Base-by-base conservation (phyloP, 306 rosid genomes). In the Sicyos edulis region DNA sequence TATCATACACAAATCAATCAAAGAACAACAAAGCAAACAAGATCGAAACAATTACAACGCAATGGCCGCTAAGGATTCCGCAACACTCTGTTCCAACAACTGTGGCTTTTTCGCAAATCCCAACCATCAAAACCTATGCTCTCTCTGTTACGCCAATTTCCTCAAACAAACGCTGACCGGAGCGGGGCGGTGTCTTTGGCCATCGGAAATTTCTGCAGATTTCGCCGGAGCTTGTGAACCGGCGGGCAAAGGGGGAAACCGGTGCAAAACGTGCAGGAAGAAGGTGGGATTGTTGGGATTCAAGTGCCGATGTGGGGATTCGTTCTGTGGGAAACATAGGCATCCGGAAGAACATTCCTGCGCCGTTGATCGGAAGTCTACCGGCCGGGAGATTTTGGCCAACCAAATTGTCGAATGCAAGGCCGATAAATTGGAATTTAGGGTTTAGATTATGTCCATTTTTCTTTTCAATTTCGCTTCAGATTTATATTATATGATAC, bases 41-140 rank as follows among this genome's bases (percentile, higher is more conserved):
- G 29, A 26, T 26, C 29, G 29, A 26, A 26, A 26, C 3, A 26
- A n/a, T n/a, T 26, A 26, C 29, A 26, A 26, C 29, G 3, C 29
- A 26, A 32, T 32, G 37, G 37, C 5, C 37, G 37, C 37, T 32
- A 32, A 32, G 4, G 37, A 32, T 32, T 32, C 37, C 37, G 37
- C 75, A 51, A 13, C 67, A 53, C 75, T 71, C 8, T 86, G 90
- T 29, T 67, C 32, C 1, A 83, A 76, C 4, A 79, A 82, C 5
- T 83, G 90, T 13, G 86, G 86, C 44, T 86, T 78, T 60, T 83
- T n/a, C 17, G 82, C 84, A 12, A 17, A 75, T 2, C n/a, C 29
- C 45, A 20, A 77, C 11, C 2, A 3, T 67, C 72, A 52, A 2
- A 86, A 75, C 42, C 20, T 79, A 61, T 86, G 83, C 8, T 80